Base-by-base conservation (phyloP, 1,139 yeast genomes). In the Pichia sp. region DNA sequence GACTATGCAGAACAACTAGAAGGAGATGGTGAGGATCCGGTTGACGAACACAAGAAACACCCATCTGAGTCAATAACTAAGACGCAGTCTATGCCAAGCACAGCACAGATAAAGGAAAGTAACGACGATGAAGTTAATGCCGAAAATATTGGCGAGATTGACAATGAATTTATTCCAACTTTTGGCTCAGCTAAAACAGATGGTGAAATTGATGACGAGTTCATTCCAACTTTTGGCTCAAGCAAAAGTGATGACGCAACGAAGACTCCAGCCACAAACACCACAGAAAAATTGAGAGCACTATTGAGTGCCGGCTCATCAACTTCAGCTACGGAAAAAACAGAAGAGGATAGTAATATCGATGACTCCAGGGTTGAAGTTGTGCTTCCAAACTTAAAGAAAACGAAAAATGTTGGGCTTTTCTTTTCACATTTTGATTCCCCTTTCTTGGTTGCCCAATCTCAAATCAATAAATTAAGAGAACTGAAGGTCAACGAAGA, bases 371-470 rank as follows among this genome's bases (percentile, higher is more conserved):
- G 19, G 5, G 43, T 15, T 40, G 53, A 50, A 8, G 19, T 30
- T 3, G 6, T 19, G 3, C 6, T 34, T 2, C 52, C 46, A 19
- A 23, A 11, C n/a, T n/a, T 50, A 3, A 53, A 47, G n/a, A 54
- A 54, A 10, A 64, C 61, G 45, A 65, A 65, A 41, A 62, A 62
- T n/a, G 64, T 73, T 51, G 92, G 93, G 0, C 74, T 92, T 40
- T 92, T 92, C 69, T 93, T 95, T 79, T 73, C 85, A 2, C 97
- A 93, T 67, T 74, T 76, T 11, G 87, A 87, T 34, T 90, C 97
- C 0, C 97, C 97, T 0, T 93, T 89, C 69, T 75, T 92, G 62
- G 81, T 80, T 52, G 84, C 97, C 0, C 98, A 90, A 70, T 77
- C 96, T 0, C 96, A 89, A 67, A 69, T 90, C 50, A 80, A 80